Base-by-base conservation (phyloP, 2,329 filamentous ascomycete genomes). In the Metarhizium sp. region DNA sequence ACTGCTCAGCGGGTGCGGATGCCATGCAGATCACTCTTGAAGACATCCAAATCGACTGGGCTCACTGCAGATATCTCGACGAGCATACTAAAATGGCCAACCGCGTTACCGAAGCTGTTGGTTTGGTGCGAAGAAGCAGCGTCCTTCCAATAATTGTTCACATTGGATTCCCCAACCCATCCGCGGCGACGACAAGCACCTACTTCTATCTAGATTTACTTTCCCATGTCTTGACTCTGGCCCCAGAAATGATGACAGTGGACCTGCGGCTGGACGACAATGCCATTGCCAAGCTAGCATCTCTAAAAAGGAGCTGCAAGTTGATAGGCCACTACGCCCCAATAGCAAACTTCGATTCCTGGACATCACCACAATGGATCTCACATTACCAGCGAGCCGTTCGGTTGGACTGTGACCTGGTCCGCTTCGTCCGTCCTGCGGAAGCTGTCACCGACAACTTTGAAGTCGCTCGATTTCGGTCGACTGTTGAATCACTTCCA, bases 1-100 rank as follows among this genome's bases (percentile, higher is more conserved):
- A 83, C 30, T 69, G 86, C 20, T 84, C 87, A 57, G 78, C 78
- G n/a, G 85, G 83, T 4, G 80, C 78, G 3, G 86, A 89, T 66
- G 85, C 84, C 6, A 79, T 88, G 36, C 84, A 88, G 62, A 70
- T 88, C 4, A 74, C 79, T 14, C 70, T 86, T 38, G 48, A 51
- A 25, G 77, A 79, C 55, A 66, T 70, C 20, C 61, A 71, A 16
- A 58, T 65, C 4, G 58, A 64, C 59, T 32, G 60, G 59, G 18
- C 53, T 61, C 0, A 54, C 59, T 34, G 57, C 56, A 13, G 50
- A 57, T 42, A 57, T 54, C 5, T 54, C 52, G 43, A 61, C 43
- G 11, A 59, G 34, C 63, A 54, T 53, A 53, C 66, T 53, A 63
- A 67, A 53, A 65, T 77, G 32, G 75, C 75, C 2, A 73, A 73